phyloP scores from a whole-genome alignment of 1,284 basidiomycete species.

The Puccinia brachypodii region DNA sequence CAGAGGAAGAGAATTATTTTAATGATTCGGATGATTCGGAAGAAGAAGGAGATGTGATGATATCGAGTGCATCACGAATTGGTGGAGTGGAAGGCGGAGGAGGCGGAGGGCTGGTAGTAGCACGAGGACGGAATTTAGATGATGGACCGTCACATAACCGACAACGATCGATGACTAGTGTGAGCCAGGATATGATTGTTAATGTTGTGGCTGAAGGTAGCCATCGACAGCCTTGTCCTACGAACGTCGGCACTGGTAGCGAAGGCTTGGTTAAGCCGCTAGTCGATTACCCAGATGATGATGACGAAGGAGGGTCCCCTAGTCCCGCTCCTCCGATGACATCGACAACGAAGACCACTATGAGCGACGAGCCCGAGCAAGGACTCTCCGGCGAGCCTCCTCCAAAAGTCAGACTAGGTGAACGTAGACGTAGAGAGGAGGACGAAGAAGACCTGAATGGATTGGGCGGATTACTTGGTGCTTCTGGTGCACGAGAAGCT shows the following conservation, averaged over 20 bases:
- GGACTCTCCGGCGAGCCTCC: slow-evolving; percentile 17
- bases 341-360: background rate
- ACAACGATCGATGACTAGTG: background rate
- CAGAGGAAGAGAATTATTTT: slow-evolving; percentile 48
- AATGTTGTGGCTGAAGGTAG: background rate
- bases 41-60: slow-evolving; percentile 16
- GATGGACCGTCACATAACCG: background rate
- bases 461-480: slow-evolving; percentile 24
- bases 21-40: slow-evolving; percentile 44
- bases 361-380: background rate
- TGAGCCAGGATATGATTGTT: background rate
- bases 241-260: too few species aligned
- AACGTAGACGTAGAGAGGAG: slow-evolving; percentile 31
- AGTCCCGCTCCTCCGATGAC: background rate
- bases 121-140: background rate
- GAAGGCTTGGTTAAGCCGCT: background rate
- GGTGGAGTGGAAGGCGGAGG: background rate
- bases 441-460: slow-evolving; percentile 37
- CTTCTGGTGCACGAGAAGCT: background rate
- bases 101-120: background rate
- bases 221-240: background rate
- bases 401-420: slow-evolving; percentile 22
- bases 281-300: slow-evolving; percentile 40
- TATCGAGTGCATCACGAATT: background rate
- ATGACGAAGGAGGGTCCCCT: background rate